Evolutionary conservation across 495 filamentous ascomycete species (phyloP).

Genomic region (Rhizodiscina lignyota): DNA sequence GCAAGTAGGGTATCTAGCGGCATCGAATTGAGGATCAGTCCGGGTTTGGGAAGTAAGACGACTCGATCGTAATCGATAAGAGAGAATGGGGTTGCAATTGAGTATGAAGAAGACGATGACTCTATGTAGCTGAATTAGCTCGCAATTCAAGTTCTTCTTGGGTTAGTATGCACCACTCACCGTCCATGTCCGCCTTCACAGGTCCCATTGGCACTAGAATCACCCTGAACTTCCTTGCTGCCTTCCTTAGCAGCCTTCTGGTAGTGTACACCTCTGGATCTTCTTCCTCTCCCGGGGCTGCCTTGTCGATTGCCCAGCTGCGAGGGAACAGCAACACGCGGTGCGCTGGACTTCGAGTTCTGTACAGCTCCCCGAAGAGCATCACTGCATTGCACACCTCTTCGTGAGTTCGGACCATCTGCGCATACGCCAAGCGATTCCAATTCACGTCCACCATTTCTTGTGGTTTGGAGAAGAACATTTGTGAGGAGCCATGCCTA

Average conservation of each 20-base stretch:
- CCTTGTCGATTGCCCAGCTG: slow-evolving; percentile 19
- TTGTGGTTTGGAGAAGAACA: slow-evolving; percentile 13
- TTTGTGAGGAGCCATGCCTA: no score
- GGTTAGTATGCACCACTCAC: slow-evolving; percentile 2
- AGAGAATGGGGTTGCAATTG: slow-evolving; percentile 21
- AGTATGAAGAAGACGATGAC: slow-evolving; percentile 18
- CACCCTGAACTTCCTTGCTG: slow-evolving; percentile 25
- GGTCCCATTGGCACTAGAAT: slow-evolving; percentile 24
- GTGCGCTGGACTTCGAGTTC: slow-evolving; percentile 24
- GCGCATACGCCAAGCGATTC: slow-evolving; percentile 26
- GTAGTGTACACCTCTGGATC: slow-evolving; percentile 22
- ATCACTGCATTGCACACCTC: slow-evolving; percentile 31
- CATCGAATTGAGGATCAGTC: slow-evolving; percentile 24
- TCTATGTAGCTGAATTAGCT: slow-evolving; percentile 5
- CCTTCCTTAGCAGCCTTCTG: slow-evolving; percentile 23
- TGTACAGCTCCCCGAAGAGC: slow-evolving; percentile 26
- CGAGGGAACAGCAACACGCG: slow-evolving; percentile 28
- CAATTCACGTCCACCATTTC: slow-evolving; percentile 11
- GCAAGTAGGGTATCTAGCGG: slow-evolving; percentile 27
- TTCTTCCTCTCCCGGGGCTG: slow-evolving; percentile 1
- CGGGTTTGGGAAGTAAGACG: slow-evolving; percentile 23
- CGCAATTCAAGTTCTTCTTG: not conserved
- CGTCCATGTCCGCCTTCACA: slow-evolving; percentile 12
- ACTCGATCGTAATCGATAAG: slow-evolving; percentile 27
- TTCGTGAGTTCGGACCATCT: slow-evolving; percentile 22